Conservation (phyloP, 805 yeast genomes). For the Metschnikowia anglica region DNA sequence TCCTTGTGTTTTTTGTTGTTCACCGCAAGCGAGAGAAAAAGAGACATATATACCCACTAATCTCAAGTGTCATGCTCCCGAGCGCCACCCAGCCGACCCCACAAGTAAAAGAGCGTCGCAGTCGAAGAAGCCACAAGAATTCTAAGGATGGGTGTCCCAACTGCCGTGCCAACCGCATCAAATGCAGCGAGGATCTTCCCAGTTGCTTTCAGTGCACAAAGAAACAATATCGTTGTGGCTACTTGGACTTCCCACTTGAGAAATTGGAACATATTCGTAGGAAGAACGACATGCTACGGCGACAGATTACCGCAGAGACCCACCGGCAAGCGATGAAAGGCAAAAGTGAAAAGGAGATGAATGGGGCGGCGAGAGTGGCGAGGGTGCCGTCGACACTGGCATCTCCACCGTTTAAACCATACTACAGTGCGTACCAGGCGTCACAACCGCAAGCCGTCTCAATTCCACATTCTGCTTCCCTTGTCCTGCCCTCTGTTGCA, state of each 20-base stretch:
- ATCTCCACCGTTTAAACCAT: not conserved
- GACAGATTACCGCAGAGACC: slow-evolving; percentile 13
- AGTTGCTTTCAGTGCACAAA: slow-evolving; percentile 39
- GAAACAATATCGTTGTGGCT: slow-evolving; percentile 41
- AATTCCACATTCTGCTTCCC: not conserved
- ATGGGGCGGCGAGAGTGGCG: not conserved
- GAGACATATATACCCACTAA: too few relatives aligned
- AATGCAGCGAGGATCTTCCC: slow-evolving; percentile 45
- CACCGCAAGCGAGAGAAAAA: too few relatives aligned
- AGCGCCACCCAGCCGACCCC: not conserved
- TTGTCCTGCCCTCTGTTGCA: too few relatives aligned
- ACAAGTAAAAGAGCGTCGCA: slow-evolving; percentile 19
- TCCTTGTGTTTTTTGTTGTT: too few relatives aligned
- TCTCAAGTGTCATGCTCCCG: slow-evolving; percentile 1
- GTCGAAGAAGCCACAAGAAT: slow-evolving; percentile 29
- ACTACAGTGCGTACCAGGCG: not conserved
- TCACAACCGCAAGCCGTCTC: not conserved
- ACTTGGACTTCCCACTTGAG: slow-evolving; percentile 41
- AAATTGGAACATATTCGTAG: slow-evolving; percentile 33
- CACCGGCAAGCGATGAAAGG: too few relatives aligned
- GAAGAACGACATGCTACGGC: slow-evolving; percentile 29
- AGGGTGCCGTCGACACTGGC: not conserved
- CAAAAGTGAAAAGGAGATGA: too few relatives aligned
- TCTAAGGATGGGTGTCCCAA: slow-evolving; percentile 41
- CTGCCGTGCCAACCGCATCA: slow-evolving; percentile 43